Evolutionary conservation across 257 asterid species (phyloP), one percentile per base, ranked within the genome.

Genomic region (Primulina eburnea): DNA sequence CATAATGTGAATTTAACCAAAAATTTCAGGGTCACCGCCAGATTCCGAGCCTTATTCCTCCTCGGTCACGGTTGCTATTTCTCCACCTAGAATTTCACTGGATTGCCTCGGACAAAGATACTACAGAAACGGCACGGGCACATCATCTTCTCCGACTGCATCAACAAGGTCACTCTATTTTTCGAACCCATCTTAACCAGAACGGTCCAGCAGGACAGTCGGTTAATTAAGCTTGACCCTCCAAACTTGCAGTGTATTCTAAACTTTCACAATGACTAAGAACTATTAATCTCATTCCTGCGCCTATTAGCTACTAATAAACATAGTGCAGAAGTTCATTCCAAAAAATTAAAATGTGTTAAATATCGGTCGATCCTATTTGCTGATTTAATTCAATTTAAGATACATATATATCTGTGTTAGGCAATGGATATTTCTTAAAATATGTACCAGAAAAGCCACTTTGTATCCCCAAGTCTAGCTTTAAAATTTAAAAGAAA

Each of bases 51-150:
- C 76, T 0, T 85, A 83, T 61, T 83, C 95, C 0, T 89, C 97
- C 6, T 80, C 93, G 0, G 92, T 93, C 67, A 90, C 95, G 4
- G 77, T 85, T 20, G 95, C 97, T 0, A 47, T 87, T 18, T 89
- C 99, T 6, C 92, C 96, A 17, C 97, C 95, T n/a, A 79, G 86
- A 58, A 89, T 86, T 26, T 87, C 96, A 24, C 73, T 91, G 37
- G 99, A 94, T 32, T 86, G 88, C 67, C 87, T 86, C 58, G 82
- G 88, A 33, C 90, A 83, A 62, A 73, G 90, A 30, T 75, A 90
- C 10, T 82, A 79, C 55, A 79, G 72, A 16, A 50, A n/a, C 5
- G 8, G 7, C 4, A 38, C 20, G 1, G 78, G 79, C 59, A 62
- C 76, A 7, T 68, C 88, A 6, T 66, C 82, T 38, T 82, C 92